Base-by-base conservation (phyloP, 1,139 yeast genomes). In the Geotrichum carabidarum region DNA sequence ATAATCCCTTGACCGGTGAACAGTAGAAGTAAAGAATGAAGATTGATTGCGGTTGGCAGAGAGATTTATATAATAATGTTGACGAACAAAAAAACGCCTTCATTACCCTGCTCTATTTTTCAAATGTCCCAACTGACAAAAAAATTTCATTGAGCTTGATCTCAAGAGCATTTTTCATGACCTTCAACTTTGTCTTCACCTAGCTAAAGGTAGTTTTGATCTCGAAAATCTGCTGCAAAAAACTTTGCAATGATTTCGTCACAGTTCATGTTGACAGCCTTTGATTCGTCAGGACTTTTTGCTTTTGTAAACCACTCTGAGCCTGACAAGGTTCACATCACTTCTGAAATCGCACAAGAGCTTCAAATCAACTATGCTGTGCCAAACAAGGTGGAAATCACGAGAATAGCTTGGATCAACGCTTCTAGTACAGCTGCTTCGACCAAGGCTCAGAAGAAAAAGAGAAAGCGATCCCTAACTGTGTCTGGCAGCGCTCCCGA, bases 361-460 rank as follows among this genome's bases (percentile, higher is more conserved):
- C 27, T 22, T 22, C 36, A 34, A 12, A 34, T 34, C 36, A 34
- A 34, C n/a, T 34, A 9, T 34, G 36, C 7, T 34, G 36, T 34
- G n/a, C 36, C 36, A 11, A 8, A 9, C 36, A 12, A 12, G 2
- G n/a, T 4, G 8, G 38, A 22, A 14, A 6, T 18, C 11, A 37
- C 22, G 12, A n/a, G 50, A n/a, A 32, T 34, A 12, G n/a, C 36
- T 11, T 34, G 36, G 36, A 42, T n/a, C 11, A 31, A 18, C 12
- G 14, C 55, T 58, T 22, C 57, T 48, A 35, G 48, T 55, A 36
- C 48, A 11, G 31, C 49, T 37, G 15, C 43, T 12, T 5, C 27
- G 27, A 54, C 38, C 18, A 65, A 63, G 55, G 43, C 61, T 27
- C 64, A 68, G 50, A 69, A 65, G 69, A 74, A 71, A 63, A 68